phyloP scores from a whole-genome alignment of 1,284 basidiomycete species.

The Caloboletus firmus region DNA sequence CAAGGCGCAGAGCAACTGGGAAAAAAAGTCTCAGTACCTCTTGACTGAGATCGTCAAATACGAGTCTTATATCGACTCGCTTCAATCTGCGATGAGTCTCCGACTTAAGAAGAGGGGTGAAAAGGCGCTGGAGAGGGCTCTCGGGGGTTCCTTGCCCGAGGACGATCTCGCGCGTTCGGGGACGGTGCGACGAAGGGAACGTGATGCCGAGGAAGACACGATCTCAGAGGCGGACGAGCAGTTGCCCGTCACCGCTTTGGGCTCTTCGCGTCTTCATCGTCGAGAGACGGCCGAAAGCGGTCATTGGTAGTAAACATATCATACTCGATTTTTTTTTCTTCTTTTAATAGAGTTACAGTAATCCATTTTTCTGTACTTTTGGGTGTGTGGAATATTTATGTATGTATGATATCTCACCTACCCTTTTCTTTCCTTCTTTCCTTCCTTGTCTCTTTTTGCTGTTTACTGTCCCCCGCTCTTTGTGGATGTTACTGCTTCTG shows the following conservation, averaged over 20 bases:
- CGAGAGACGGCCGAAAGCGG: conserved; percentile 47
- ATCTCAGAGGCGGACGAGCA: conserved; percentile 33
- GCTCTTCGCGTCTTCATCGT: conserved; percentile 38
- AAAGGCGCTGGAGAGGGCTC: conserved; percentile 77
- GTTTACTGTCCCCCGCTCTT: neutral
- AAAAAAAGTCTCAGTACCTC: conserved; percentile 85
- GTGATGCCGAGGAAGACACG: conserved; percentile 45
- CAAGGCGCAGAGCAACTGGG: conserved; percentile 90
- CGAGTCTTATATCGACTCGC: conserved; percentile 89
- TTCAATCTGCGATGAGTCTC: conserved; percentile 77
- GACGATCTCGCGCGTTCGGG: conserved; percentile 40
- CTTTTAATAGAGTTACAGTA: conserved; percentile 16
- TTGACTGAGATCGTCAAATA: conserved; percentile 94
- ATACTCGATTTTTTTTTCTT: conserved; percentile 6
- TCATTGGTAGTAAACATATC: conserved; percentile 23
- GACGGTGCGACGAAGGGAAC: conserved; percentile 50
- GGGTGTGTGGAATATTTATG: conserved; percentile 32
- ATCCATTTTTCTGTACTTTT: conserved; percentile 7
- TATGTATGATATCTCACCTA: conserved; percentile 35
- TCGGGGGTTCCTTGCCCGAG: conserved; percentile 45
- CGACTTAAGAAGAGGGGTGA: conserved; percentile 85
- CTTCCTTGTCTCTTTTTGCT: neutral
- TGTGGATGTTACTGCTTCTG: conserved; percentile 7
- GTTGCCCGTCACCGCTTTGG: conserved; percentile 1
- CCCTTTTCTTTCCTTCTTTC: neutral